These are phyloP conservation scores for Aspergillus cavernicola DNA, from an alignment of 495 filamentous ascomycete genomes.

Conservation along the genomic window DNA sequence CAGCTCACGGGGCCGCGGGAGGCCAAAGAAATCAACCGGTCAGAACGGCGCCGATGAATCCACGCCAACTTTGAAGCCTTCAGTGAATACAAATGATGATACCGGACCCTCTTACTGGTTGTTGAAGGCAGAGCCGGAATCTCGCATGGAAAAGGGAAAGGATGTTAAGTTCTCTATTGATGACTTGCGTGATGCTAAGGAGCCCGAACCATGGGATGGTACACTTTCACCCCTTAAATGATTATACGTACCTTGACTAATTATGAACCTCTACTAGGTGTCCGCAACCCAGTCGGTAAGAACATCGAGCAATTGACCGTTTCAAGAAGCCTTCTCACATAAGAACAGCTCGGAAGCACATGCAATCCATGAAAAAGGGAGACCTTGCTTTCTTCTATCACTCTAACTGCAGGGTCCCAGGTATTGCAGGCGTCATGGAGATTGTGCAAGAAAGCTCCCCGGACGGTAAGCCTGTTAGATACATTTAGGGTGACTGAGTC, in stretches of 20 bases:
- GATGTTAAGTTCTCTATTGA: constrained; percentile 95
- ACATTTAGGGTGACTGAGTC: too few relatives aligned
- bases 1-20: constrained; percentile 19
- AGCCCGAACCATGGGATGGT: constrained; percentile 90
- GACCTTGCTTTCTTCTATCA: constrained; percentile 97
- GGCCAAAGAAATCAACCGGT: constrained; percentile 14
- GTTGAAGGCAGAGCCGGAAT: constrained; percentile 91
- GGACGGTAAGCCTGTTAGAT: constrained; percentile 54
- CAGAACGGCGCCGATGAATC: constrained; percentile 9
- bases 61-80: constrained; percentile 12
- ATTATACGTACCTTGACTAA: background rate
- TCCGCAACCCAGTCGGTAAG: constrained; percentile 56
- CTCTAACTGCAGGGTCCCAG: constrained; percentile 88
- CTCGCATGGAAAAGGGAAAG: constrained; percentile 76
- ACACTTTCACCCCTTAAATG: constrained; percentile 15
- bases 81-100: constrained; percentile 7
- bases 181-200: constrained; percentile 64
- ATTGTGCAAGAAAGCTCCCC: constrained; percentile 77
- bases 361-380: constrained; percentile 84
- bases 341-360: constrained; percentile 69
- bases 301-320: background rate
- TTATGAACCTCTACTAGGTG: constrained; percentile 39
- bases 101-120: constrained; percentile 67
- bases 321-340: constrained; percentile 17
- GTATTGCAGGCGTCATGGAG: constrained; percentile 91